Base-by-base conservation (phyloP, 1,284 basidiomycete genomes). In the Marasmius fiardii region DNA sequence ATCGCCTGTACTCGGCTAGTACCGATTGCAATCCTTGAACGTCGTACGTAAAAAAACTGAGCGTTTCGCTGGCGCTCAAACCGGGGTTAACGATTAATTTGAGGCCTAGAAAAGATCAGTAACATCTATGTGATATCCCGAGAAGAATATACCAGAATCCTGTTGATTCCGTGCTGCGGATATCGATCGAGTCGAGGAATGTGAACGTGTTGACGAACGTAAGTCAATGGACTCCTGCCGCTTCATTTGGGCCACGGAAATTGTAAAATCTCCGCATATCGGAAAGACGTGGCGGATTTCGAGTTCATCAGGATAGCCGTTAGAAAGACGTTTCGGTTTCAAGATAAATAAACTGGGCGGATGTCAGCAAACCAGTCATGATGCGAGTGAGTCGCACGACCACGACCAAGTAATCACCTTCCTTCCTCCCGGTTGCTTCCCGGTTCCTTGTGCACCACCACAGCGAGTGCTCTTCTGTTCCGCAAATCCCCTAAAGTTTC, bases 161-260 rank as follows among this genome's bases (percentile, higher is more conserved):
- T 68, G 66, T 50, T 71, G 67, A 11, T 70, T 67, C 5, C 65
- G 48, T 35, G 62, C 58, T 54, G 61, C 61, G 1, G 64, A 56
- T 41, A 58, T 39, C 23, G 35, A 33, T 24, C 53, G 57, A 26
- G 52, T 23, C 26, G 47, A 49, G 8, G 28, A 28, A 33, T 49
- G 47, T n/a, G 47, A 49, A 11, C 47, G 58, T 21, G 48, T 23
- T 31, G 52, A 20, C 16, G 60, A 53, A 37, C 55, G 51, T 12
- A 68, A 58, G 48, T 71, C 67, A 24, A 67, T 52, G 0, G 71
- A 68, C 34, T n/a, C n/a, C n/a, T 60, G 62, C 8, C 67, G 66
- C 33, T 65, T 72, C 49, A 75, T 71, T 60, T 85, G 82, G 3
- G 81, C 75, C 70, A 83, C 80, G 4, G 71, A 65, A 48, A 85